Evolutionary conservation across 352 stramenopile species (phyloP).

Genomic region (Globisporangium ultimum): DNA sequence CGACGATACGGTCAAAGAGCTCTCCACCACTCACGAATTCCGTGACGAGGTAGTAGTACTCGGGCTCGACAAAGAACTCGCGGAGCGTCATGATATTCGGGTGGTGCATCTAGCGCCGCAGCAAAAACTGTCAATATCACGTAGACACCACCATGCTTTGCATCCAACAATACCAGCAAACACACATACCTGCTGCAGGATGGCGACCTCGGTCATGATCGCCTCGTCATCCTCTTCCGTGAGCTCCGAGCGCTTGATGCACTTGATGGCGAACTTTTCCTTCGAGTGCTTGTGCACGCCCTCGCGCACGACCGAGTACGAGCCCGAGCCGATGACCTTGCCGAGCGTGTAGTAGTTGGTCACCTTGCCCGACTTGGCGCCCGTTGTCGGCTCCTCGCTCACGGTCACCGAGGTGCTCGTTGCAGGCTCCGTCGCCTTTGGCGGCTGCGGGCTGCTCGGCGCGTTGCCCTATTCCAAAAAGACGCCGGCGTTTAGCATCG

Average conservation of each 20-base stretch:
- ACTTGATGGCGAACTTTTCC: conserved; percentile 89
- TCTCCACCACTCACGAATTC: conserved; percentile 86
- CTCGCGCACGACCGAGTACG: conserved; percentile 88
- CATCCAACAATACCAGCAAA: background rate
- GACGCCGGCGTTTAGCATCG: background rate
- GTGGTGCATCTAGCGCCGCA: conserved; percentile 58
- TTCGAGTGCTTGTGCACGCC: conserved; percentile 76
- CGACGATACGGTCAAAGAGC: conserved; percentile 89
- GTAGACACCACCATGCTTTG: background rate
- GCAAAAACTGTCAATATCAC: too few relatives aligned
- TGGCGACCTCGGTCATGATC: conserved; percentile 73
- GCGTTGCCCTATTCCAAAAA: conserved; percentile 7
- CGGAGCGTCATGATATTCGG: conserved; percentile 89
- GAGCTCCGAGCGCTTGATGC: conserved; percentile 83
- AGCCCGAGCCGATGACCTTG: conserved; percentile 85
- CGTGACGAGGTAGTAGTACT: conserved; percentile 89
- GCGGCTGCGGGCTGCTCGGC: conserved; percentile 3
- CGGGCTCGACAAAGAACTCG: conserved; percentile 88
- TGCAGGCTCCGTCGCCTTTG: conserved; percentile 7
- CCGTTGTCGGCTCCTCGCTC: conserved; percentile 16
- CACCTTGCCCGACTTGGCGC: conserved; percentile 43
- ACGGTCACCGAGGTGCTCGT: conserved; percentile 11
- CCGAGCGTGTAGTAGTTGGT: conserved; percentile 72
- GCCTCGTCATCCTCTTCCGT: conserved; percentile 75
- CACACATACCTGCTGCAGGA: conserved; percentile 53